Conservation (phyloP, 805 yeast species). For the Spathaspora sp. region DNA sequence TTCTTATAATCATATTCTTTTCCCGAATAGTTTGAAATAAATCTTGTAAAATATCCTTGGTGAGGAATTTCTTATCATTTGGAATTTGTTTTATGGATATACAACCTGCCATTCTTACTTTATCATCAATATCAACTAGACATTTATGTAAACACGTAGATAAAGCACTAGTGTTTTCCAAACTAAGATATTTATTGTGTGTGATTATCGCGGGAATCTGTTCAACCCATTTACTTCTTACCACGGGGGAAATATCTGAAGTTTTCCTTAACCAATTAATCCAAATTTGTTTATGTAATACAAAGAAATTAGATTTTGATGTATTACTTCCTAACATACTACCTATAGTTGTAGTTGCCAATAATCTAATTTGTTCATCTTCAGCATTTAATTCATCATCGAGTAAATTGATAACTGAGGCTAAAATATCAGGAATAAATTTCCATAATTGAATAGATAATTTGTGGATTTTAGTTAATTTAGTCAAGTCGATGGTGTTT, state of each 20-base stretch:
- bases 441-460: slow-evolving; percentile 71
- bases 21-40: slow-evolving; percentile 69
- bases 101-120: slow-evolving; percentile 58
- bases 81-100: slow-evolving; percentile 45
- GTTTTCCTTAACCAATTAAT: slow-evolving; percentile 71
- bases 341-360: slow-evolving; percentile 76
- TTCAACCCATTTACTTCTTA: slow-evolving; percentile 69
- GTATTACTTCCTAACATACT: slow-evolving; percentile 45
- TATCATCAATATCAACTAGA: slow-evolving; percentile 70
- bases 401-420: slow-evolving; percentile 71
- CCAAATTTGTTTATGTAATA: slow-evolving; percentile 59
- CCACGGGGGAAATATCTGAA: slow-evolving; percentile 60
- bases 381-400: slow-evolving; percentile 80
- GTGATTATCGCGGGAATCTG: slow-evolving; percentile 47
- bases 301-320: slow-evolving; percentile 54
- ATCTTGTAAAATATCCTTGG: slow-evolving; percentile 45
- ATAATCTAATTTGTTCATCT: slow-evolving; percentile 52
- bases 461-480: slow-evolving; percentile 56
- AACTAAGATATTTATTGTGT: slow-evolving; percentile 41
- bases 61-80: slow-evolving; percentile 42
- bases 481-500: slow-evolving; percentile 11
- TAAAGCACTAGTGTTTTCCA: slow-evolving; percentile 41
- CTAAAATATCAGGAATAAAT: slow-evolving; percentile 68
- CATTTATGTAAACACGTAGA: slow-evolving; percentile 60
- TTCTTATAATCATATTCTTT: slow-evolving; percentile 61